A percentile compares a stretch with the other conserved stretches of the same genome.
phyloP scores from a whole-genome alignment of 768 basidiomycete species.

The Sarcodon aspratus region DNA sequence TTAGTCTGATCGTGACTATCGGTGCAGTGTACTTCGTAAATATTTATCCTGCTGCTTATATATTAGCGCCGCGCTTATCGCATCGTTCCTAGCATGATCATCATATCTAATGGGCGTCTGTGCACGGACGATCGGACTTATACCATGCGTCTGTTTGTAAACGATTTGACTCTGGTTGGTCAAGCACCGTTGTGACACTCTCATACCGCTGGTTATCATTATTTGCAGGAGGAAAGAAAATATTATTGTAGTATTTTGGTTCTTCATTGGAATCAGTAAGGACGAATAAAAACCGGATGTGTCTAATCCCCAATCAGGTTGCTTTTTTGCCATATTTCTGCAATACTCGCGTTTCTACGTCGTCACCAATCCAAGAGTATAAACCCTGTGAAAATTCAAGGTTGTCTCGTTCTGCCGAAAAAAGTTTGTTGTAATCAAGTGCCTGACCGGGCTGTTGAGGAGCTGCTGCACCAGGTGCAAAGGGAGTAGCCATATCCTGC shows the following conservation, averaged over 20 bases:
- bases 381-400: slow-evolving; percentile 83
- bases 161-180: slow-evolving; percentile 1
- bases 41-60: too few species aligned
- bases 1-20: slow-evolving; percentile 44
- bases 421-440: slow-evolving; percentile 84
- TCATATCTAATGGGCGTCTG: neutral
- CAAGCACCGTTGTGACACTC: neutral
- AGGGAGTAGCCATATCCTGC: slow-evolving; percentile 62
- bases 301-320: too few species aligned
- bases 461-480: slow-evolving; percentile 38
- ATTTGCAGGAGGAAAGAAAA: slow-evolving; percentile 1
- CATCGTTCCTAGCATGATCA: slow-evolving; percentile 4
- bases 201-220: neutral
- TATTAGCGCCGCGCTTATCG: neutral
- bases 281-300: neutral
- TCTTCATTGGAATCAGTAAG: neutral
- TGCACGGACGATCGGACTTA: neutral
- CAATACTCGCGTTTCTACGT: slow-evolving; percentile 70
- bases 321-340: slow-evolving; percentile 46
- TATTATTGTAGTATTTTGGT: neutral
- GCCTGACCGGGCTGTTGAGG: slow-evolving; percentile 38
- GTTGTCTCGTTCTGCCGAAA: slow-evolving; percentile 87
- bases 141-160: neutral
- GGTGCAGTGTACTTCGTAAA: too few species aligned
- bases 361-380: slow-evolving; percentile 75